A percentile compares a stretch with the other conserved stretches of the same genome.
phyloP scores from a whole-genome alignment of 352 stramenopile species.

The Pythium phragmitis region DNA sequence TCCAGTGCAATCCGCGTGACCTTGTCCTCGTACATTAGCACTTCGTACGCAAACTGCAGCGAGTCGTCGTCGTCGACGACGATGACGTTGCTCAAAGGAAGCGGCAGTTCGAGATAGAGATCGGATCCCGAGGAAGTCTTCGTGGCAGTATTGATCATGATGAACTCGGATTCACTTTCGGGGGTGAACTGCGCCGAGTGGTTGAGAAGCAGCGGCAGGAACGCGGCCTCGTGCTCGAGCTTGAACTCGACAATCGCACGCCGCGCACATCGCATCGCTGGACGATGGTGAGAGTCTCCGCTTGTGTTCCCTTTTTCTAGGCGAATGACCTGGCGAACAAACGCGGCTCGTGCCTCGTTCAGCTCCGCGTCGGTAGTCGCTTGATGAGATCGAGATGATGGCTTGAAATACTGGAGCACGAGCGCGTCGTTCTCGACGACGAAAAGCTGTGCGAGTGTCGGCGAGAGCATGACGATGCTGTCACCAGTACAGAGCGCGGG shows the following conservation, averaged over 20 bases:
- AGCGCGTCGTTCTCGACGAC: conserved; percentile 41
- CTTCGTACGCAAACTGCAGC: conserved; percentile 43
- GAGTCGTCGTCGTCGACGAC: conserved; percentile 59
- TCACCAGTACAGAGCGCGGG: conserved; percentile 40
- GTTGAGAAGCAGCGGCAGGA: conserved; percentile 52
- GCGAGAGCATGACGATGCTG: conserved; percentile 33
- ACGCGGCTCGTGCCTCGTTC: conserved; percentile 39
- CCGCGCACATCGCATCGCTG: conserved; percentile 30
- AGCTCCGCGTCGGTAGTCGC: neutral
- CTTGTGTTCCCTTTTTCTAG: conserved; percentile 25
- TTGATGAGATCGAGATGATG: conserved; percentile 29
- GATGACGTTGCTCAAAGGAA: conserved; percentile 40
- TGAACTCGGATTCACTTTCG: neutral
- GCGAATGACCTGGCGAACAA: conserved; percentile 57
- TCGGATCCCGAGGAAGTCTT: neutral
- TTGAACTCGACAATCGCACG: conserved; percentile 60
- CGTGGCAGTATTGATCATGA: neutral
- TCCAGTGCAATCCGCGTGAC: conserved; percentile 51
- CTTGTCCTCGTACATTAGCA: conserved; percentile 41
- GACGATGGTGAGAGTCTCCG: conserved; percentile 13
- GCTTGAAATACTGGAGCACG: conserved; percentile 60
- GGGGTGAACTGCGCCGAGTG: neutral
- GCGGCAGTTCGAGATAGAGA: conserved; percentile 46
- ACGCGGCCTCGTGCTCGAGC: conserved; percentile 65
- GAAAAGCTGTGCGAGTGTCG: conserved; percentile 55